Conservation (phyloP, 352 stramenopile species). For the Globisporangium cederbergense region DNA sequence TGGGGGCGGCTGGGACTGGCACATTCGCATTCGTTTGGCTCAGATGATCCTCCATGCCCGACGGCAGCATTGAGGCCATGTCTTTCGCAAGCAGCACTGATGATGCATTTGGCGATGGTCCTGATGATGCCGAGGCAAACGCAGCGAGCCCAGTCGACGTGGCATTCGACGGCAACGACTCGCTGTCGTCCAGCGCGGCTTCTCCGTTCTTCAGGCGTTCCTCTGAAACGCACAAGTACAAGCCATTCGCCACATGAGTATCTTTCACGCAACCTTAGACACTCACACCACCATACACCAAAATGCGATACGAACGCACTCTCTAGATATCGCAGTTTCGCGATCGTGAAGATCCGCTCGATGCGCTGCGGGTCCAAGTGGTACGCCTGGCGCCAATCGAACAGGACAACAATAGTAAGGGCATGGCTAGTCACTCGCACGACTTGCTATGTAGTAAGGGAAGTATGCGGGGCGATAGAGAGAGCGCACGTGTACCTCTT, state of each 20-base stretch:
- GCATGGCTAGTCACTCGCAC: too few species aligned
- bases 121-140: constrained; percentile 4
- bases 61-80: neutral
- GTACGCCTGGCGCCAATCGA: constrained; percentile 35
- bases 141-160: constrained; percentile 16
- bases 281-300: neutral
- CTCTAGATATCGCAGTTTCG: constrained; percentile 40
- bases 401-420: neutral
- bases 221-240: neutral
- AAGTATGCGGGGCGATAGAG: too few species aligned
- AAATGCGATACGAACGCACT: constrained; percentile 12
- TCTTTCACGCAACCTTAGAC: neutral
- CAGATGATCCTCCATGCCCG: constrained; percentile 1
- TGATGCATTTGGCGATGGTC: neutral
- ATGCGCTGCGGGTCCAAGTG: constrained; percentile 44
- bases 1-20: neutral
- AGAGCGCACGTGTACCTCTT: constrained; percentile 27
- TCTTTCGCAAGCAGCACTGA: neutral
- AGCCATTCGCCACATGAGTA: neutral
- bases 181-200: neutral
- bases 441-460: too few species aligned
- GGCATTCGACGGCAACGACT: constrained; percentile 6
- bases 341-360: constrained; percentile 41
- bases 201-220: constrained; percentile 1
- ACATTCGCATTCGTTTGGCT: neutral